Percentiles rank a stretch among this genome's conserved stretches.
Conservation (phyloP, 75 land plant genomes). For the Picea glauca region DNA sequence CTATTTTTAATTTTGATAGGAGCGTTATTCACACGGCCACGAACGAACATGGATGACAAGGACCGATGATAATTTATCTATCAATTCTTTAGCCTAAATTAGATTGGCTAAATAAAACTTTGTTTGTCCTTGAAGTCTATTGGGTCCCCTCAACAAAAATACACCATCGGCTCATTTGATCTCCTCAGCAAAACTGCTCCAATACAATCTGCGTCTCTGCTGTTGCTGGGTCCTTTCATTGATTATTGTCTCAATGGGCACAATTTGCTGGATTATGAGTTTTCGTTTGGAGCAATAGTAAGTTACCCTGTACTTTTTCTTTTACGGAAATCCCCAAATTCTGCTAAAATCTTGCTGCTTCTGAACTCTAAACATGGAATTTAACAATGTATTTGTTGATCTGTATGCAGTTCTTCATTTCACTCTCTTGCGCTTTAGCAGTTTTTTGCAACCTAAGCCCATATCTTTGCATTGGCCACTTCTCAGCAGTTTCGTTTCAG, state of each 20-base stretch:
- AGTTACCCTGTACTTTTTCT: slow-evolving; percentile 20
- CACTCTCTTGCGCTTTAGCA: slow-evolving; percentile 61
- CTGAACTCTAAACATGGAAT: background rate
- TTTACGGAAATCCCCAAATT: background rate
- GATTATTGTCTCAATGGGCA: slow-evolving; percentile 62
- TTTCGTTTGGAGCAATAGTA: slow-evolving; percentile 64
- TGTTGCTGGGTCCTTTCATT: slow-evolving; percentile 67
- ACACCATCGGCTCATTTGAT: slow-evolving; percentile 79
- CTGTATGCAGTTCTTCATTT: slow-evolving; percentile 50
- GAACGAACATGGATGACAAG: no score
- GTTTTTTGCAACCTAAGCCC: slow-evolving; percentile 79
- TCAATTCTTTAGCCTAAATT: no score
- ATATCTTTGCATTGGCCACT: slow-evolving; percentile 76
- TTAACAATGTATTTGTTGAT: background rate
- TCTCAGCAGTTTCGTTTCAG: slow-evolving; percentile 83
- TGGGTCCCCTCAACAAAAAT: slow-evolving; percentile 82
- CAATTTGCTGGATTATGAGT: slow-evolving; percentile 37
- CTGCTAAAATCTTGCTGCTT: background rate
- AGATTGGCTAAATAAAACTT: no score
- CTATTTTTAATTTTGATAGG: no score
- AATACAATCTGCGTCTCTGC: slow-evolving; percentile 77
- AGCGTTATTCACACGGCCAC: no score
- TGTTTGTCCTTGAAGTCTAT: slow-evolving; percentile 48
- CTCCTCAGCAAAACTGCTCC: slow-evolving; percentile 91
- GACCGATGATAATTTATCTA: no score